A percentile compares a stretch with the other conserved stretches of the same genome.
phyloP scores from a whole-genome alignment of 1,139 yeast genomes.

The Taphrina flavorubra region DNA sequence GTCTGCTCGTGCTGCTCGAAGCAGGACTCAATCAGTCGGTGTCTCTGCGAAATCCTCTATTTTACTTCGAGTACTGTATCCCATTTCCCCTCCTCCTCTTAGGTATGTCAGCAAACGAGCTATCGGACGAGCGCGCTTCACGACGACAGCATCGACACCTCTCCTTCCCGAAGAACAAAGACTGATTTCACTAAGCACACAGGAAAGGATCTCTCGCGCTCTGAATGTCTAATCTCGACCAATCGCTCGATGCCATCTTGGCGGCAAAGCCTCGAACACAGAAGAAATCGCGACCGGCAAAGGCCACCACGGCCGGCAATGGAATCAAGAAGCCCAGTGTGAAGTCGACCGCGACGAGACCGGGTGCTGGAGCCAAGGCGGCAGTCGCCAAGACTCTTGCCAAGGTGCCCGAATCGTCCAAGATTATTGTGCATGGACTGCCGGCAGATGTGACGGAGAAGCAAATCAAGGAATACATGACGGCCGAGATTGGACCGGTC shows the following conservation, averaged over 20 bases:
- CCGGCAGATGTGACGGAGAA: conserved; percentile 39
- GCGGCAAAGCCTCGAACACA: conserved; percentile 59
- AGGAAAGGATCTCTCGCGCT: conserved; percentile 3
- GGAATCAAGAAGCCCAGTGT: conserved; percentile 44
- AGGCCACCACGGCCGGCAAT: conserved; percentile 42
- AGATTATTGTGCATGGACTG: conserved; percentile 35
- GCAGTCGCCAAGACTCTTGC: conserved; percentile 1
- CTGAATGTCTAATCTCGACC: conserved; percentile 67
- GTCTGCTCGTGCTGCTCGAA: conserved; percentile 12
- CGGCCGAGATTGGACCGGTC: conserved; percentile 86
- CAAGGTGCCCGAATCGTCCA: conserved; percentile 18
- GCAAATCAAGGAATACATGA: conserved; percentile 75
- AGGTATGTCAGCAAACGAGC: conserved; percentile 26
- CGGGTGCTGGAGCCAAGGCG: conserved; percentile 19
- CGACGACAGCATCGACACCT: conserved; percentile 35
- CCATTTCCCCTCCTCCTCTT: not conserved
- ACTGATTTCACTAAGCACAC: conserved; percentile 26
- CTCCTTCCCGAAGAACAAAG: conserved; percentile 47
- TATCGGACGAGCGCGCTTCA: conserved; percentile 36
- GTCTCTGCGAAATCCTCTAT: conserved; percentile 1
- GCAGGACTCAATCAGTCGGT: conserved; percentile 4
- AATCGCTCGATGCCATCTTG: conserved; percentile 94
- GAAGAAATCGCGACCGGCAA: conserved; percentile 47
- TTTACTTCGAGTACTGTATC: not conserved
- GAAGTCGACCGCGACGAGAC: conserved; percentile 48